Evolutionary conservation across 1,284 basidiomycete species (phyloP).

Genomic region (Rhodotorula sp.): DNA sequence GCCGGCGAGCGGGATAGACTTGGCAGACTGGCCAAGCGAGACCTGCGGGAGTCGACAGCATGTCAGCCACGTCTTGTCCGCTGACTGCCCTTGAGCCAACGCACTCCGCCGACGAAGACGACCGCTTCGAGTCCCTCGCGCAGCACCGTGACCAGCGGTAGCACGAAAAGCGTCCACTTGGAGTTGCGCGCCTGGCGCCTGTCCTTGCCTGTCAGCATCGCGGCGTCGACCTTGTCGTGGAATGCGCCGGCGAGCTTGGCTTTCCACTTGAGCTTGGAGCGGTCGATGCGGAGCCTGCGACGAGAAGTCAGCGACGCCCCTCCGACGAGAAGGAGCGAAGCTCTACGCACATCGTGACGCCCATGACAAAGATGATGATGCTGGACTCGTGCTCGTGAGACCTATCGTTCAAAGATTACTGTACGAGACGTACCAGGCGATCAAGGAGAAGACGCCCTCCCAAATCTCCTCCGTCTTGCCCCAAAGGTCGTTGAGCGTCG

Average conservation of each 20-base stretch:
- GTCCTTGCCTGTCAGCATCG: conserved; percentile 20
- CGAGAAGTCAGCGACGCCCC: neutral
- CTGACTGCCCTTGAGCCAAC: conserved; percentile 27
- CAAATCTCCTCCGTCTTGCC: conserved; percentile 58
- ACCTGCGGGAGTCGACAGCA: conserved; percentile 51
- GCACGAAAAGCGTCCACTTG: conserved; percentile 80
- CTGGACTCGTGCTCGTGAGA: neutral
- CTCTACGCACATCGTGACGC: conserved; percentile 46
- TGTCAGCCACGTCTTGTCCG: neutral
- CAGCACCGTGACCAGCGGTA: conserved; percentile 84
- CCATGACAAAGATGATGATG: conserved; percentile 79
- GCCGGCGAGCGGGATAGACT: conserved; percentile 81
- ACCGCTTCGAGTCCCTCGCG: conserved; percentile 92
- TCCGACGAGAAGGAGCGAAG: neutral
- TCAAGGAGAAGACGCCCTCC: conserved; percentile 68
- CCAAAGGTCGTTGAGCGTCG: conserved; percentile 57
- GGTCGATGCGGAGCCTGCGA: conserved; percentile 53
- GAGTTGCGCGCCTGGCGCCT: conserved; percentile 34
- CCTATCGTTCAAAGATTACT: no score
- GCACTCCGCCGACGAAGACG: conserved; percentile 82
- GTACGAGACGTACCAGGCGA: conserved; percentile 57
- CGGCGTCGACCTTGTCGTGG: conserved; percentile 53
- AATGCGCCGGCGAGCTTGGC: conserved; percentile 80
- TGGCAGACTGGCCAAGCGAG: conserved; percentile 73
- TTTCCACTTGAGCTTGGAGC: conserved; percentile 83